Evolutionary conservation across 495 filamentous ascomycete species (phyloP), one percentile per base, ranked within the genome.

Genomic region (Neurospora sp.): DNA sequence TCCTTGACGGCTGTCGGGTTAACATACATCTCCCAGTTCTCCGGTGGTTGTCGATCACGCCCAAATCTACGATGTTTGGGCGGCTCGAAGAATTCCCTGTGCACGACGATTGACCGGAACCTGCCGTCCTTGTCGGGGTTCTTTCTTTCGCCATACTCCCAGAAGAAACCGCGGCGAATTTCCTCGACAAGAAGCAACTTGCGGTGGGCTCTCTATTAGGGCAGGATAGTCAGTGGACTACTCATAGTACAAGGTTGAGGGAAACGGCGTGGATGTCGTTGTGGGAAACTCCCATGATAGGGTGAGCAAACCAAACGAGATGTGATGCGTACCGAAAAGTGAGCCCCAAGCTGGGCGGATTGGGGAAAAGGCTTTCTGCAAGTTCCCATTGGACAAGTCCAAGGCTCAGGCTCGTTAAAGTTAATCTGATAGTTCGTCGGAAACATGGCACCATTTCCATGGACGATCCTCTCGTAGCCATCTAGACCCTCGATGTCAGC

Each of bases 111-210:
- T 0, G 75, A 53, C 0, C 75, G 76, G 27, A 74, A 74, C 5
- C 73, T 69, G 3, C 71, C 68, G 3, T 10, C n/a, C 0, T 61
- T 40, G 39, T 72, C 70, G 10, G 61, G 16, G 1, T 10, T 53
- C 27, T 42, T 72, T 0, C 76, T 74, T 31, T 65, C 70, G 0
- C 76, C 75, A 20, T 78, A 37, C 1, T 69, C 65, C 1, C 70
- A 76, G 59, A 77, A 70, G 38, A 75, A 71, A 0, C 76, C 76
- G 27, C 78, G 73, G 0, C 39, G 9, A 70, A 18, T 6, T 65
- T 78, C 76, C 9, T 79, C 78, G 22, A 78, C 77, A 31, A 79
- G 53, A 0, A 77, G 68, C 44, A 69, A 65, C 0, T 71, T 74
- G 6, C 74, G 72, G 44, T 79, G 78, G 20, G 65, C 31, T 3